A percentile compares a stretch with the other conserved stretches of the same genome.
Evolutionary conservation across 768 basidiomycete genomes (phyloP).

Genomic region (Kwoniella sp.): DNA sequence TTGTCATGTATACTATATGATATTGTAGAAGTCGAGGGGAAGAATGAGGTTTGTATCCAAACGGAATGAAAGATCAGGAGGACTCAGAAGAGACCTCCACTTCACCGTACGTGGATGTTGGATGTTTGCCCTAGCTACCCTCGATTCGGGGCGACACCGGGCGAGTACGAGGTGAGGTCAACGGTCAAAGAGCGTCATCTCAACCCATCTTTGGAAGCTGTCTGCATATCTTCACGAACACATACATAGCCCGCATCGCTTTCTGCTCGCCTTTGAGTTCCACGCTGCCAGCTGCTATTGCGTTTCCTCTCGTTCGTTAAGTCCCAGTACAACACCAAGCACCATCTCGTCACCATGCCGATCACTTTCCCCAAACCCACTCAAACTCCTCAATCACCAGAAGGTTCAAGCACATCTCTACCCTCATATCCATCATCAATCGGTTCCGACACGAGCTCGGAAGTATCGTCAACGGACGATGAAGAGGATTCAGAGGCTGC

Average conservation of each 20-base stretch:
- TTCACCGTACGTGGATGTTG: not conserved
- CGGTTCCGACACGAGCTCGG: slow-evolving; percentile 58
- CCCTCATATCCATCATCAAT: slow-evolving; percentile 57
- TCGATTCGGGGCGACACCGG: not conserved
- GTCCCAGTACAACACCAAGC: not conserved
- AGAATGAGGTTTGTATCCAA: no score
- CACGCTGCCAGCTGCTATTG: no score
- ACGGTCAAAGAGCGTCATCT: not conserved
- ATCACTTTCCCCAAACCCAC: slow-evolving; percentile 32
- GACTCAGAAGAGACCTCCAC: not conserved
- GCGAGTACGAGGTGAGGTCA: no score
- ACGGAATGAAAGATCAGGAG: not conserved
- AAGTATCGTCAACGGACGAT: slow-evolving; percentile 58
- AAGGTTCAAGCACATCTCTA: slow-evolving; percentile 56
- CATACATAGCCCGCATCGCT: not conserved
- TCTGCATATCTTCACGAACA: no score
- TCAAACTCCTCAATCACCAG: slow-evolving; percentile 17
- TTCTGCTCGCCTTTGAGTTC: not conserved
- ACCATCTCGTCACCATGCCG: slow-evolving; percentile 19
- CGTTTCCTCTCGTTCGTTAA: no score
- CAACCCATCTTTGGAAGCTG: no score
- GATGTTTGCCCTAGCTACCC: not conserved
- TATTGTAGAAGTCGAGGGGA: no score
- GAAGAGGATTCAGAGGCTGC: slow-evolving; percentile 63
- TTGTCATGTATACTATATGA: no score